Conservation (phyloP, 192 early-diverging fungal species). For the Coemansia sp. region DNA sequence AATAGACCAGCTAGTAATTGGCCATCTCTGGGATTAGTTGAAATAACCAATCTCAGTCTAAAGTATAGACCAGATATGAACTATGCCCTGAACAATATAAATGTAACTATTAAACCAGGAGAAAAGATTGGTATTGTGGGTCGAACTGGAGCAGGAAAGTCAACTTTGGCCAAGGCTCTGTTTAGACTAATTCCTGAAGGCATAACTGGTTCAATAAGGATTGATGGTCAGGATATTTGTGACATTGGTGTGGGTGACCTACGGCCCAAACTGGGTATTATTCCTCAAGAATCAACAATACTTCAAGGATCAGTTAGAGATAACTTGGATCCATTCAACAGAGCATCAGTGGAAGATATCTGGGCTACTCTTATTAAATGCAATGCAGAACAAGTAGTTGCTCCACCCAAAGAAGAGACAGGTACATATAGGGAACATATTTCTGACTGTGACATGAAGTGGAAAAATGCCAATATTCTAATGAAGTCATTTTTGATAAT, state of each 20-base stretch:
- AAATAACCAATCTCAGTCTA: slow-evolving; percentile 44
- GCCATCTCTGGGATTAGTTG: slow-evolving; percentile 49
- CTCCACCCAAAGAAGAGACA: not conserved
- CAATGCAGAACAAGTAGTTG: not conserved
- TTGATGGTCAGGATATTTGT: slow-evolving; percentile 58
- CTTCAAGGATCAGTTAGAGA: slow-evolving; percentile 66
- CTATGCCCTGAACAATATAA: slow-evolving; percentile 31
- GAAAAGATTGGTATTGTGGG: slow-evolving; percentile 62
- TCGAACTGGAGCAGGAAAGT: slow-evolving; percentile 61
- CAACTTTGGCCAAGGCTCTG: slow-evolving; percentile 55
- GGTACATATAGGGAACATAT: not conserved
- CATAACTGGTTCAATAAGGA: slow-evolving; percentile 36
- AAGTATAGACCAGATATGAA: slow-evolving; percentile 27
- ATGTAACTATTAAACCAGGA: slow-evolving; percentile 36
- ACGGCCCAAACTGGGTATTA: slow-evolving; percentile 55
- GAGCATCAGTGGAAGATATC: slow-evolving; percentile 57
- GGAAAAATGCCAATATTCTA: slow-evolving; percentile 39
- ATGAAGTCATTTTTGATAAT: not conserved
- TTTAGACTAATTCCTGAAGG: slow-evolving; percentile 59
- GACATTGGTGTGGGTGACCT: slow-evolving; percentile 59
- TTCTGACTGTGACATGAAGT: not conserved
- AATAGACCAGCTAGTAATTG: slow-evolving; percentile 38
- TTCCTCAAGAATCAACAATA: slow-evolving; percentile 66
- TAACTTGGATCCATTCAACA: slow-evolving; percentile 65
- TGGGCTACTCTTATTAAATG: slow-evolving; percentile 58